These are phyloP conservation scores for Lepraria neglecta DNA, from an alignment of 495 filamentous ascomycete species.

Conservation along the genomic window DNA sequence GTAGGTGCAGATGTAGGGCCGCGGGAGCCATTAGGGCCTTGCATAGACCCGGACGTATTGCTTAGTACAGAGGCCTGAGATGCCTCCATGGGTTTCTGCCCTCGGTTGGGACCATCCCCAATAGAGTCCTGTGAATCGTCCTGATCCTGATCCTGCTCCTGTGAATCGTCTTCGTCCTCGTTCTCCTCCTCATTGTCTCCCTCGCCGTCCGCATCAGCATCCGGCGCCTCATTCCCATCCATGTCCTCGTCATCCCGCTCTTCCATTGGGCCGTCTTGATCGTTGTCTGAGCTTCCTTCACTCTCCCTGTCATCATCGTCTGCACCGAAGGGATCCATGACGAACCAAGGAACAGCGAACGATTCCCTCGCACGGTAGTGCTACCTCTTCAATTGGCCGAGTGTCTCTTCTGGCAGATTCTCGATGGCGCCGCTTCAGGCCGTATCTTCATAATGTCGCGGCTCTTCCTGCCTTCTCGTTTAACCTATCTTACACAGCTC, in stretches of 20 bases:
- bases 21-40: constrained; percentile 40
- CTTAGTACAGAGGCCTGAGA: constrained; percentile 26
- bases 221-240: constrained; percentile 60
- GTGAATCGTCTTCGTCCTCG: constrained; percentile 47
- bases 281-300: constrained; percentile 63
- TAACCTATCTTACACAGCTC: too few relatives aligned
- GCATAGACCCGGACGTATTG: constrained; percentile 44
- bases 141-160: constrained; percentile 56
- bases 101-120: constrained; percentile 14
- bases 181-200: constrained; percentile 53
- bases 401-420: background rate
- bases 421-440: background rate
- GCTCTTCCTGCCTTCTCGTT: too few relatives aligned
- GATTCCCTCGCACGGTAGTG: too few relatives aligned
- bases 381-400: background rate
- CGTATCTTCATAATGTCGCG: too few relatives aligned
- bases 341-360: too few relatives aligned
- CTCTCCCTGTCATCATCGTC: constrained; percentile 54
- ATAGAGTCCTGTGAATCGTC: constrained; percentile 31
- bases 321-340: constrained; percentile 33
- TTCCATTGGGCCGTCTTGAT: constrained; percentile 61
- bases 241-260: constrained; percentile 48
- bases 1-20: constrained; percentile 32
- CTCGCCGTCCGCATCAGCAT: constrained; percentile 56
- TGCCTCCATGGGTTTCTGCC: constrained; percentile 17